Base-by-base conservation (phyloP, 2,329 filamentous ascomycete species). In the Aspergillus pseudoglaucus region DNA sequence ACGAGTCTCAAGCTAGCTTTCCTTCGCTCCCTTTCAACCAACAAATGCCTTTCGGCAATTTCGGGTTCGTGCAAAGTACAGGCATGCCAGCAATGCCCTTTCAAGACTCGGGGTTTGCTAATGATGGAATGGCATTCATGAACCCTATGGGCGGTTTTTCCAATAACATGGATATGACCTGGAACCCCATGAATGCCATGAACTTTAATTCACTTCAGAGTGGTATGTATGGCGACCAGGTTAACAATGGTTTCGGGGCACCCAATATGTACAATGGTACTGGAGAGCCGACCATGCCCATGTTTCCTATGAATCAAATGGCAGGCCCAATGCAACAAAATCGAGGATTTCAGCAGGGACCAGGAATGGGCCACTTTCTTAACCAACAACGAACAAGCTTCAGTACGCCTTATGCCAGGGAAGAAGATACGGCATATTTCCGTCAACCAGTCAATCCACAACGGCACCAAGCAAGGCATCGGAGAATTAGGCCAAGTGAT, bases 361-460 rank as follows among this genome's bases (percentile, higher is more conserved):
- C 57, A 40, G 68, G 58, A 33, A 64, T 65, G 53, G 66, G 67
- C 23, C 65, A 64, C 42, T 82, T 82, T 52, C 72, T 77, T 10
- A 82, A 82, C 55, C 80, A 83, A 59, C 79, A 82, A 59, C 70
- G 76, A 47, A 77, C 73, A 20, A 63, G 72, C 32, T 78, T 80
- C 58, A 72, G 73, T 30, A 74, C 75, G 15, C 75, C 76, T 10
- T 71, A 75, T 50, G 77, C 78, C 2, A 83, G 79, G 49, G 82
- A 82, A 54, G 88, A 94, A 47, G 90, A 95, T 49, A 88, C 90
- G 51, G 88, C 93, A 6, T 98, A 98, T 71, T 94, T 97, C 67
- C 82, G 93, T 49, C 91, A 95, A 67, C 93, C 93, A 0, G 88
- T 97, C 53, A 98, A 98, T 64, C 91, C 90, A 2, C 88, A 95